These are phyloP conservation scores for Ophiostoma perfectum DNA, from an alignment of 2,329 filamentous ascomycete genomes.

Conservation along the genomic window DNA sequence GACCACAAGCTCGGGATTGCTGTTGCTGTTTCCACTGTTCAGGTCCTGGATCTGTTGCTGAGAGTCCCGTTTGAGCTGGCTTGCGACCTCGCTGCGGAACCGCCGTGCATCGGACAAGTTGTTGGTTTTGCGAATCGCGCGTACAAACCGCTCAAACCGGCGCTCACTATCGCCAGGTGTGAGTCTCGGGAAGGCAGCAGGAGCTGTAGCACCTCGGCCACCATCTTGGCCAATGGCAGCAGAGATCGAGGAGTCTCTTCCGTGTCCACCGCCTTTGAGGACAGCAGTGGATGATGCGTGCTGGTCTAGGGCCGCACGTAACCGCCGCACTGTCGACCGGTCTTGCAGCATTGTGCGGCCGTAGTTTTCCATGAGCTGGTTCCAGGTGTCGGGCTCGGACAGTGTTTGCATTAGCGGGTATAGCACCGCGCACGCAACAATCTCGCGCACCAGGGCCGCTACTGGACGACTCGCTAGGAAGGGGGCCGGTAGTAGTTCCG, in stretches of 20 bases:
- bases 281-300: slow-evolving; percentile 66
- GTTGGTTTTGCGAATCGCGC: slow-evolving; percentile 79
- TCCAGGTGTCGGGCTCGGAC: slow-evolving; percentile 94
- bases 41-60: slow-evolving; percentile 50
- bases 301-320: slow-evolving; percentile 86
- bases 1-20: slow-evolving; percentile 64
- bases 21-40: slow-evolving; percentile 15
- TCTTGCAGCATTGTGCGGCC: slow-evolving; percentile 86
- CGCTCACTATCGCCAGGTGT: slow-evolving; percentile 77
- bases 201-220: neutral
- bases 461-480: slow-evolving; percentile 78
- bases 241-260: neutral
- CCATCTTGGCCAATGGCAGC: neutral
- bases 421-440: slow-evolving; percentile 88
- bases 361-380: slow-evolving; percentile 87
- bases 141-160: slow-evolving; percentile 90
- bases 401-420: slow-evolving; percentile 74
- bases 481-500: slow-evolving; percentile 64
- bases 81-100: slow-evolving; percentile 86
- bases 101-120: slow-evolving; percentile 89
- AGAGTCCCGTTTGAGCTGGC: slow-evolving; percentile 81
- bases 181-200: slow-evolving; percentile 67
- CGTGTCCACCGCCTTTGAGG: slow-evolving; percentile 29
- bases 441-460: slow-evolving; percentile 74
- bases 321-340: slow-evolving; percentile 85